Base-by-base conservation (phyloP, 1,139 yeast genomes). In the Taphrina confusa region DNA sequence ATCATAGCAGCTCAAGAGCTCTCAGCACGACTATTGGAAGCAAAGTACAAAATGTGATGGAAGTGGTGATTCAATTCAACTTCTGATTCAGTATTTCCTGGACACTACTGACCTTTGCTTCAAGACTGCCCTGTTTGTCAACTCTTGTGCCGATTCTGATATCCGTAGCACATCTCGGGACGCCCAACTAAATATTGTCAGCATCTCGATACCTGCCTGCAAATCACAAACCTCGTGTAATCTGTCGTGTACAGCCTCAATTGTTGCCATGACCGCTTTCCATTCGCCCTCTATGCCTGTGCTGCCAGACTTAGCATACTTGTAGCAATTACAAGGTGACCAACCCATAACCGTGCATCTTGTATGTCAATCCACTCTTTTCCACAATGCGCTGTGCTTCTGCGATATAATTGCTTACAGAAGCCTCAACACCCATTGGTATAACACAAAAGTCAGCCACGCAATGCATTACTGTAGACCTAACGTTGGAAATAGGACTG, bases 91-190 rank as follows among this genome's bases (percentile, higher is more conserved):
- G 22, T 20, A 42, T 4, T n/a, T 22, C 36, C 44, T 33, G 18
- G 4, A 57, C 61, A 14, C 36, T 31, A 16, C 30, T 25, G 31
- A 57, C 61, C 45, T 57, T 57, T 18, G 44, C 42, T 31, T 57
- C 57, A 42, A 57, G 34, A 23, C 49, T 47, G 16, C 61, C 52
- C n/a, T 36, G 31, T 37, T 57, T 57, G 46, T 57, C 61, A 4
- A 40, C 37, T 36, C 61, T 34, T 3, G 61, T 57, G 8, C 61
- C 61, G 31, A 57, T 57, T 11, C 61, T 36, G 34, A 57, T 57
- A 20, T 57, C 61, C 12, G 61, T 57, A 3, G 61, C 61, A 27
- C 51, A 40, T n/a, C 61, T 44, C n/a, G 61, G 61, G 6, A 46
- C 47, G 11, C 60, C 60, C 8, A 56, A 36, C 51, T 47, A n/a